Evolutionary conservation across 163 green algal genomes (phyloP).

Genomic region (Chlorella variabilis): DNA sequence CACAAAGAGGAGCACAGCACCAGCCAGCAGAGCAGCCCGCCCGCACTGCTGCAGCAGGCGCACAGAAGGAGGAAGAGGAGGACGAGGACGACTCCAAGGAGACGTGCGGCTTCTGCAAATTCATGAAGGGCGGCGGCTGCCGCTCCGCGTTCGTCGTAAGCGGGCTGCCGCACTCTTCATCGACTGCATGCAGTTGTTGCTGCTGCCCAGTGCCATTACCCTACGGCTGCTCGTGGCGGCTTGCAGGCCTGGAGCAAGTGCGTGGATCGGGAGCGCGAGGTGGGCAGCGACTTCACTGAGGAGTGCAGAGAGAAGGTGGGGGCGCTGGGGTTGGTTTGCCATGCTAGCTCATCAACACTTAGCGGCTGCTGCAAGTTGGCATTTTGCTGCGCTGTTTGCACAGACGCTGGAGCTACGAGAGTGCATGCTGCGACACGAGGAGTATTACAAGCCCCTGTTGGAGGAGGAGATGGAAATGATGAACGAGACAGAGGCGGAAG

Average conservation of each 20-base stretch:
- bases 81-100: slow-evolving; percentile 74
- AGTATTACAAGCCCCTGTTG: slow-evolving; percentile 70
- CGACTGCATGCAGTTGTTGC: background rate
- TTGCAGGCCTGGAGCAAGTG: slow-evolving; percentile 75
- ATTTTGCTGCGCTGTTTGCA: too few relatives aligned
- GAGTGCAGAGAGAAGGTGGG: slow-evolving; percentile 54
- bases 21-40: too few relatives aligned
- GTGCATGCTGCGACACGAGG: slow-evolving; percentile 72
- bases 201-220: background rate
- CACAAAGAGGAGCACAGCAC: too few relatives aligned
- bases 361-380: too few relatives aligned
- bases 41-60: too few relatives aligned
- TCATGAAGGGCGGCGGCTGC: slow-evolving; percentile 82
- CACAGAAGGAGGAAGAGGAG: slow-evolving; percentile 40
- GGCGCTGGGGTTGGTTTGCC: background rate
- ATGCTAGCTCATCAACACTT: too few relatives aligned
- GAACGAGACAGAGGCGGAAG: slow-evolving; percentile 29
- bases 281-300: slow-evolving; percentile 70
- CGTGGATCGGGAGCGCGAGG: slow-evolving; percentile 66
- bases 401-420: slow-evolving; percentile 63
- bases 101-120: slow-evolving; percentile 82
- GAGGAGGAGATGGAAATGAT: slow-evolving; percentile 55
- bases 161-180: too few relatives aligned
- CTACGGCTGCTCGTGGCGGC: background rate
- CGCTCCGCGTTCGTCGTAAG: slow-evolving; percentile 68